Percentiles rank a stretch among this genome's conserved stretches.
phyloP scores from a whole-genome alignment of 495 filamentous ascomycete species.

The Baudoinia panamericana region DNA sequence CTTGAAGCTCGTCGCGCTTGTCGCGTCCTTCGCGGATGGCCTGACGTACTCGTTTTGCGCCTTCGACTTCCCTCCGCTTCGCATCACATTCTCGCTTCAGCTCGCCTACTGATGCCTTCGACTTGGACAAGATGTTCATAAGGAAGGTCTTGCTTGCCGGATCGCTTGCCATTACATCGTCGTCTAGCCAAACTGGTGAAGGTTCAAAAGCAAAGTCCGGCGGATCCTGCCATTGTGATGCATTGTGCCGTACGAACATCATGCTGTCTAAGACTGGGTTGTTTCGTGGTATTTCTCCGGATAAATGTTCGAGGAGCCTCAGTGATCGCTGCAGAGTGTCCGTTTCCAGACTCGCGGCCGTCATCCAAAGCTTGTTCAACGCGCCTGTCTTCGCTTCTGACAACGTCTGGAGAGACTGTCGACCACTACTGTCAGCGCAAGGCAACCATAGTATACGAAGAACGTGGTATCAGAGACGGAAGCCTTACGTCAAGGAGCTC shows the following conservation, averaged over 20 bases:
- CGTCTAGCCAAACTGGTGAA: constrained; percentile 94
- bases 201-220: constrained; percentile 76
- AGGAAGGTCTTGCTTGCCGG: constrained; percentile 79
- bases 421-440: constrained; percentile 8
- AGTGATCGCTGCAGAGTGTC: constrained; percentile 55
- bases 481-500: constrained; percentile 72
- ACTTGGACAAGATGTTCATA: constrained; percentile 81
- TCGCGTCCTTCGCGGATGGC: constrained; percentile 68
- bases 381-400: constrained; percentile 74
- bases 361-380: constrained; percentile 74
- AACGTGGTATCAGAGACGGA: not conserved
- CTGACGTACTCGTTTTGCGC: constrained; percentile 54
- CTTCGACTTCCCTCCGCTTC: constrained; percentile 71
- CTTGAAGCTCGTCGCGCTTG: constrained; percentile 67
- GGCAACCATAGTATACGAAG: not conserved
- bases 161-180: constrained; percentile 67
- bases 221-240: constrained; percentile 62
- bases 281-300: constrained; percentile 77
- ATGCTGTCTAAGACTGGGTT: constrained; percentile 78
- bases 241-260: constrained; percentile 95
- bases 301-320: constrained; percentile 53
- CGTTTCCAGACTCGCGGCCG: constrained; percentile 66
- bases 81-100: constrained; percentile 69
- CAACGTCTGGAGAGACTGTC: constrained; percentile 67
- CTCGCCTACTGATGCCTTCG: constrained; percentile 66